Evolutionary conservation across 345 rosid species (phyloP), one percentile per base, ranked within the genome.

Genomic region (Acer negundo): DNA sequence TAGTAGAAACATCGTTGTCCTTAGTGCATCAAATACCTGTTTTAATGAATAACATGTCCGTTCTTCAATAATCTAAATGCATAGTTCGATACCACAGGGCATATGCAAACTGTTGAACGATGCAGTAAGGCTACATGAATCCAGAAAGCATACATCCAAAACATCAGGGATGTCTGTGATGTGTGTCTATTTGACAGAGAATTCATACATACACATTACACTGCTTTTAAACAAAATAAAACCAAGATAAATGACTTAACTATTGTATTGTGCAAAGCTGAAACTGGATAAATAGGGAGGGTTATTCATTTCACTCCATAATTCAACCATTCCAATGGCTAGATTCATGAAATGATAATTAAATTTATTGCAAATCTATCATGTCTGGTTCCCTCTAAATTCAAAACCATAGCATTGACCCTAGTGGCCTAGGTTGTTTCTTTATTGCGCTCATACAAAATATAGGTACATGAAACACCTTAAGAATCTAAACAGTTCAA

Each of bases 1-100:
- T 67, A 88, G 85, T 83, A 94, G 86, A 90, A 96, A 96, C 99
- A 96, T 94, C 20, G 97, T 94, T 46, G 94, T 94, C 88, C 97
- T 90, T 67, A 94, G 77, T 2, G 93, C 88, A 86, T 94, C 91
- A 31, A 96, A 91, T 62, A 91, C 99, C 99, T 96, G 90, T 77
- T 75, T 61, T 65, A 17, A 72, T 19, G 59, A 74, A 73, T 51
- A 76, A 58, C 20, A 74, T 62, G 38, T 75, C 46, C 46, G 70
- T 59, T 59, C 55, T 22, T 42, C 10, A 40, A 26, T 65, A 46
- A 64, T 63, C 62, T 26, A 44, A 51, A 70, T 79, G 64, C 72
- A 73, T 22, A 75, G 49, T 59, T 28, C 42, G 10, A 44, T 10
- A 20, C 16, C 9, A 75, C 46, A 76, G 6, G 73, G 49, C 24